Evolutionary conservation across 2,329 filamentous ascomycete species (phyloP).

Genomic region (Pestalotiopsis sp.): DNA sequence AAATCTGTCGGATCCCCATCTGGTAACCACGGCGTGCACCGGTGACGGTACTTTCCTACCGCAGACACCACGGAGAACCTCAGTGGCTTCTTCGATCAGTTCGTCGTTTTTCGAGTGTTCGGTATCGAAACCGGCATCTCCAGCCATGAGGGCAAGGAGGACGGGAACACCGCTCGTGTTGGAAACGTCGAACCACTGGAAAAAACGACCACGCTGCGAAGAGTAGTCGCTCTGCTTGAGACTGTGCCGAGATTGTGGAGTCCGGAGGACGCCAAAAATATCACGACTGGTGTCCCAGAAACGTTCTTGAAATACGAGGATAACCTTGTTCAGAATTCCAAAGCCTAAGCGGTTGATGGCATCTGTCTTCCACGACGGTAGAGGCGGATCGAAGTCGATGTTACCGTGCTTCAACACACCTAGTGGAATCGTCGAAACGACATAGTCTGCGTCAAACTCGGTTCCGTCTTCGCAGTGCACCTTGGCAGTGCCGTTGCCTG

Average conservation of each 20-base stretch:
- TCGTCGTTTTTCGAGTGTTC: slow-evolving; percentile 76
- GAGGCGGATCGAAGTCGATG: slow-evolving; percentile 83
- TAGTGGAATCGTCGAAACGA: slow-evolving; percentile 89
- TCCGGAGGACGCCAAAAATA: slow-evolving; percentile 90
- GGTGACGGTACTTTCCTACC: slow-evolving; percentile 73
- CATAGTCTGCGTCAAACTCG: slow-evolving; percentile 78
- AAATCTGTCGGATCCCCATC: slow-evolving; percentile 90
- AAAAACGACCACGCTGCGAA: slow-evolving; percentile 83
- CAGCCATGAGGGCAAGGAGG: slow-evolving; percentile 91
- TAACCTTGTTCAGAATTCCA: slow-evolving; percentile 92
- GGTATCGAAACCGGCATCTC: slow-evolving; percentile 87
- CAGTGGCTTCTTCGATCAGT: slow-evolving; percentile 79
- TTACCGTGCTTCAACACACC: slow-evolving; percentile 86
- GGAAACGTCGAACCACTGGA: slow-evolving; percentile 96
- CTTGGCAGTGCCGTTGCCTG: slow-evolving; percentile 52
- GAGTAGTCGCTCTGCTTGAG: slow-evolving; percentile 80
- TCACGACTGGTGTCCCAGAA: slow-evolving; percentile 92
- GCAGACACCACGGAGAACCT: slow-evolving; percentile 78
- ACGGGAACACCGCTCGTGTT: slow-evolving; percentile 87
- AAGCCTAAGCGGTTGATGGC: slow-evolving; percentile 86
- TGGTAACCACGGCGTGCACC: slow-evolving; percentile 83
- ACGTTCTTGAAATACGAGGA: slow-evolving; percentile 82
- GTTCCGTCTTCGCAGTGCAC: slow-evolving; percentile 80
- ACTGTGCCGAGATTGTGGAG: slow-evolving; percentile 70
- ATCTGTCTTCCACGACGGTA: slow-evolving; percentile 85